phyloP scores from a whole-genome alignment of 2,329 filamentous ascomycete species.

The Colletotrichum tanaceti region DNA sequence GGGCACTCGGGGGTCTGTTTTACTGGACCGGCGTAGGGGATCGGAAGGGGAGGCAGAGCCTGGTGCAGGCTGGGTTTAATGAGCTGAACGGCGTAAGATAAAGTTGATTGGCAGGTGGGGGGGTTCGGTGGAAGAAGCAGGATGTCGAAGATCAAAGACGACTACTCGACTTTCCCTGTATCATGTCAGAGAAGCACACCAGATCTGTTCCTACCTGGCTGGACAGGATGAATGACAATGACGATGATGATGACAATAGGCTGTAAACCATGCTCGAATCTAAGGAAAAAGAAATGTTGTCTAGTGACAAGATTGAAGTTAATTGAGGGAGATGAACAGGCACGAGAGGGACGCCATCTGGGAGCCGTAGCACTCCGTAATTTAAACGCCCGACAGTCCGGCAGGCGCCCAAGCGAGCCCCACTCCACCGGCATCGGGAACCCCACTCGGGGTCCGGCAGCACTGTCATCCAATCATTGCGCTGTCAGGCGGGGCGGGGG shows the following conservation, averaged over 20 bases:
- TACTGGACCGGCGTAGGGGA: slow-evolving; percentile 77
- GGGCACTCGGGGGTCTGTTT: slow-evolving; percentile 71
- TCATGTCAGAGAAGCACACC: not conserved
- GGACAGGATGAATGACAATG: not conserved
- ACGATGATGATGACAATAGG: not conserved
- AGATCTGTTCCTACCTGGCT: not conserved
- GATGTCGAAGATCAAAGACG: not conserved
- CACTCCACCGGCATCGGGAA: slow-evolving; percentile 1
- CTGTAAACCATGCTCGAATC: too few relatives aligned
- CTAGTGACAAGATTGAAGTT: too few relatives aligned
- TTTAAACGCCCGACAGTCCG: slow-evolving; percentile 12
- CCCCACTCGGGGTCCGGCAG: slow-evolving; percentile 6
- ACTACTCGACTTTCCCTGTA: not conserved
- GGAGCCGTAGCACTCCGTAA: not conserved
- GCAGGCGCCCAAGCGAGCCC: slow-evolving; percentile 19
- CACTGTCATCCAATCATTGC: slow-evolving; percentile 19
- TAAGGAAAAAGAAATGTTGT: too few relatives aligned
- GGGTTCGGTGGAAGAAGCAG: not conserved
- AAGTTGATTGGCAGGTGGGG: not conserved
- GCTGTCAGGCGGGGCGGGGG: not conserved
- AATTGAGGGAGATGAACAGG: too few relatives aligned
- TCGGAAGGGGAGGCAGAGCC: slow-evolving; percentile 62
- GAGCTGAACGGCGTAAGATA: slow-evolving; percentile 51
- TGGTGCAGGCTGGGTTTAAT: slow-evolving; percentile 70
- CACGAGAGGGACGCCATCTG: too few relatives aligned